Conservation (phyloP, 257 asterid genomes). For the Solanum boliviense region DNA sequence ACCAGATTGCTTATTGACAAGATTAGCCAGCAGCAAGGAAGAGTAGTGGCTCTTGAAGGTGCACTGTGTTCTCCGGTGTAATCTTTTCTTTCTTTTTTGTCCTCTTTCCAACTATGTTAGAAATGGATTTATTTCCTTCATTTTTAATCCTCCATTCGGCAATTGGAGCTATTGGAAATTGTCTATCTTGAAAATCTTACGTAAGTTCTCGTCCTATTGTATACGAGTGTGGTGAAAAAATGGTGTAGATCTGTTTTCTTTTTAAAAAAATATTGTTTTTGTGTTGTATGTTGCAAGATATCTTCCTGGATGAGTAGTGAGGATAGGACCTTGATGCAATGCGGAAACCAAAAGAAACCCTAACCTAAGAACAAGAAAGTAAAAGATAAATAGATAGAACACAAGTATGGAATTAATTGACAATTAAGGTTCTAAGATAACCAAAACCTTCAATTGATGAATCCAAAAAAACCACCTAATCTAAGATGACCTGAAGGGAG, state of each 20-base stretch:
- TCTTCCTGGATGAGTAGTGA: neutral
- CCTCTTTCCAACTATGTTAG: neutral
- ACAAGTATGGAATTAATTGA: neutral
- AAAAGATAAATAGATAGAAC: neutral
- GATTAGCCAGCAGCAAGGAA: constrained; percentile 80
- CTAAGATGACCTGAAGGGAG: neutral
- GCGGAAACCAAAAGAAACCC: neutral
- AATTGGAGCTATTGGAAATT: neutral
- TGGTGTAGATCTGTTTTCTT: neutral
- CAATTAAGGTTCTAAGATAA: neutral
- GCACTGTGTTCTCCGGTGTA: constrained; percentile 9
- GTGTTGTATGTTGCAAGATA: neutral
- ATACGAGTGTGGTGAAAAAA: neutral
- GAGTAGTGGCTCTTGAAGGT: constrained; percentile 75
- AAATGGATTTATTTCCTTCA: neutral
- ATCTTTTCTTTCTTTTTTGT: neutral
- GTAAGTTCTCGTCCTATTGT: neutral
- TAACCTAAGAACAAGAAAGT: neutral
- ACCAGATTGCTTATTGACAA: constrained; percentile 69
- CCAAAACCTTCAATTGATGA: neutral
- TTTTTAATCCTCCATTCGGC: neutral
- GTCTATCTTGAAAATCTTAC: neutral
- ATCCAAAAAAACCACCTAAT: neutral
- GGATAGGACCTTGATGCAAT: neutral
- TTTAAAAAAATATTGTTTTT: neutral